Percentiles rank a stretch among this genome's conserved stretches.
phyloP scores from a whole-genome alignment of 768 basidiomycete species.

The Boletus tylopilopsis region DNA sequence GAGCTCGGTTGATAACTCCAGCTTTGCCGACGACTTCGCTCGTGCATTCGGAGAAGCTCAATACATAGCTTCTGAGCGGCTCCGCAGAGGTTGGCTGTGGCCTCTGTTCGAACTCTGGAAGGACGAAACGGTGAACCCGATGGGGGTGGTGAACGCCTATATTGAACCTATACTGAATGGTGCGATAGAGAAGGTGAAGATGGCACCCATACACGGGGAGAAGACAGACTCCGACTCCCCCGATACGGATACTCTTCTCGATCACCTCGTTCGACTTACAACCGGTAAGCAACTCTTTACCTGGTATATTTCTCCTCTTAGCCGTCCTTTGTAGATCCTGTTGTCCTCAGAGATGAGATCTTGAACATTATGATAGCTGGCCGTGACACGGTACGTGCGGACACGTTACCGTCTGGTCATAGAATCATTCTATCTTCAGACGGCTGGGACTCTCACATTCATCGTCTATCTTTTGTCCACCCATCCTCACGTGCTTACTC shows the following conservation, averaged over 20 bases:
- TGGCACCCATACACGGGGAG: conserved; percentile 10
- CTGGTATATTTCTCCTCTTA: conserved; percentile 14
- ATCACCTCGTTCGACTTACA: conserved; percentile 52
- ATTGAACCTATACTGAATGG: conserved; percentile 40
- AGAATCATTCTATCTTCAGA: conserved; percentile 32
- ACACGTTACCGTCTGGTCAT: neutral
- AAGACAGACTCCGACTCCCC: conserved; percentile 26
- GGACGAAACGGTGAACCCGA: neutral
- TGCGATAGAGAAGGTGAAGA: conserved; percentile 43
- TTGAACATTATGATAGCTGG: conserved; percentile 35
- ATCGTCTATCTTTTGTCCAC: conserved; percentile 45
- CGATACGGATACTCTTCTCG: conserved; percentile 50
- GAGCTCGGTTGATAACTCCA: conserved; percentile 20
- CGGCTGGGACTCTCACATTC: conserved; percentile 34
- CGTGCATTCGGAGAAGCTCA: conserved; percentile 49
- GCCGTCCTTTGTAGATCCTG: conserved; percentile 17
- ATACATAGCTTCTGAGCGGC: conserved; percentile 38
- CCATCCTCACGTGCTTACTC: conserved; percentile 43
- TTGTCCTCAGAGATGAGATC: conserved; percentile 30
- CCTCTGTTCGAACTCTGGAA: conserved; percentile 45
- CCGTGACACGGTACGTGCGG: conserved; percentile 22
- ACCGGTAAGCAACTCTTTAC: conserved; percentile 29
- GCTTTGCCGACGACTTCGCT: conserved; percentile 42
- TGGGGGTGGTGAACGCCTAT: conserved; percentile 3
- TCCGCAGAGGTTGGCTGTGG: conserved; percentile 48